A percentile compares a stretch with the other conserved stretches of the same genome.
phyloP scores from a whole-genome alignment of 768 basidiomycete species.

The Artomyces pyxidatus region DNA sequence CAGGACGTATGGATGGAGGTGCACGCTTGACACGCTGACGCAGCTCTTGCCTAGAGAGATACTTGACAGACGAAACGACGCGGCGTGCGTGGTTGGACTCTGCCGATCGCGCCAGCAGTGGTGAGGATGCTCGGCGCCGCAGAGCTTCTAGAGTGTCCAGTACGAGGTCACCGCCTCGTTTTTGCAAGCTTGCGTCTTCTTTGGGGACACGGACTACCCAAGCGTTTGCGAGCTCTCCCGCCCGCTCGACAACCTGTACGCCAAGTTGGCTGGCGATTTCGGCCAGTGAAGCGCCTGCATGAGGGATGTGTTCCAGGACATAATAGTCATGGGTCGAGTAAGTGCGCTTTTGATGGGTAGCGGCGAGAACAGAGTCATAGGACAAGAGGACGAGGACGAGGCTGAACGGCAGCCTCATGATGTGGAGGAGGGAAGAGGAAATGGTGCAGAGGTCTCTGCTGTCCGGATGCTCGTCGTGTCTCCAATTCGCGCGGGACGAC shows the following conservation, averaged over 20 bases:
- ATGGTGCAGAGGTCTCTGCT: neutral
- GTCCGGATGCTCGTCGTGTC: too few relatives aligned
- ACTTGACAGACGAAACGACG: slow-evolving; percentile 48
- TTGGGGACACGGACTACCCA: slow-evolving; percentile 73
- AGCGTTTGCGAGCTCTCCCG: slow-evolving; percentile 71
- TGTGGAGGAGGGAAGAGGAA: neutral
- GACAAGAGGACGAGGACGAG: slow-evolving; percentile 24
- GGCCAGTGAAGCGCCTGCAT: slow-evolving; percentile 41
- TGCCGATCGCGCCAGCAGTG: slow-evolving; percentile 30
- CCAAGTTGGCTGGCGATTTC: slow-evolving; percentile 56
- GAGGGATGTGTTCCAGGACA: slow-evolving; percentile 58
- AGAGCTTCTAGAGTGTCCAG: slow-evolving; percentile 41
- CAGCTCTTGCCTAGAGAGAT: slow-evolving; percentile 55
- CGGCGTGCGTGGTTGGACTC: slow-evolving; percentile 30
- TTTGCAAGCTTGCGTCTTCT: slow-evolving; percentile 20
- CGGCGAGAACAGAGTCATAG: slow-evolving; percentile 23
- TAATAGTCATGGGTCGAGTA: slow-evolving; percentile 78
- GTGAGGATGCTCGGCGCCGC: slow-evolving; percentile 21
- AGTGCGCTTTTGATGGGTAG: slow-evolving; percentile 38
- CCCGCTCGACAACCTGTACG: slow-evolving; percentile 82
- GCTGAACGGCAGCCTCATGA: slow-evolving; percentile 17
- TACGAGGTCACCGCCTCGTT: slow-evolving; percentile 37
- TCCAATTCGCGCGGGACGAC: too few relatives aligned
- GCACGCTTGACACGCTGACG: slow-evolving; percentile 68
- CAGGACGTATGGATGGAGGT: slow-evolving; percentile 46